Evolutionary conservation across 108 stramenopile genomes (phyloP).

Genomic region (Cyclotella atomus): DNA sequence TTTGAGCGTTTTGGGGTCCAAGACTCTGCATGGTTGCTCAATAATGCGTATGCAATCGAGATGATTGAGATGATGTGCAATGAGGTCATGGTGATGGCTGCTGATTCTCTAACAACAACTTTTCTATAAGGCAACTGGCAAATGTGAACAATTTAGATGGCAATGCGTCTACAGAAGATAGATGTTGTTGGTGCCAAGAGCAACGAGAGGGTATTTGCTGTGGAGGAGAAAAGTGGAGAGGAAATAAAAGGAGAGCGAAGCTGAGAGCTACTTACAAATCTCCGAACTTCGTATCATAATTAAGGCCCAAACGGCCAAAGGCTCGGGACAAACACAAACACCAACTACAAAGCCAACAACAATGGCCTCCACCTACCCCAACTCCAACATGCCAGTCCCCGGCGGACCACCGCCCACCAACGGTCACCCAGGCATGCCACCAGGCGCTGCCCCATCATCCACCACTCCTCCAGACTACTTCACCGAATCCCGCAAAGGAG

Average conservation of each 20-base stretch:
- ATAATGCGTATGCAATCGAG: too few species aligned
- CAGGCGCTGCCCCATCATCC: too few species aligned
- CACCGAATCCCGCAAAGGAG: constrained; percentile 94
- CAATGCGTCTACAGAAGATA: background rate
- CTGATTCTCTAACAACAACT: too few species aligned
- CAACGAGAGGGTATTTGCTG: too few species aligned
- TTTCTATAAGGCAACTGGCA: too few species aligned
- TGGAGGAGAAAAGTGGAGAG: background rate
- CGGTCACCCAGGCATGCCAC: background rate
- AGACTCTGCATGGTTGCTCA: too few species aligned
- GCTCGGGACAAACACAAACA: background rate
- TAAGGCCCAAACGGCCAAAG: background rate
- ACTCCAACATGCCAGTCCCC: constrained; percentile 3
- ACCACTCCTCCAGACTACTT: too few species aligned
- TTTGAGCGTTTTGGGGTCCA: too few species aligned
- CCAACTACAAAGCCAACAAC: background rate
- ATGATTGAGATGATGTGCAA: too few species aligned
- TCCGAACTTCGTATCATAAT: background rate
- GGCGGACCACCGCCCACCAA: background rate
- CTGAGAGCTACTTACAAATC: background rate
- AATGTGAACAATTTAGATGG: background rate
- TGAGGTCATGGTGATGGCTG: too few species aligned
- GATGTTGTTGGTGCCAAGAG: background rate
- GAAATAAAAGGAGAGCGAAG: background rate
- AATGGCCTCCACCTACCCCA: constrained; percentile 5